Evolutionary conservation across 148 eudicot species (phyloP), one percentile per base, ranked within the genome.

Genomic region (Cornus florida): DNA sequence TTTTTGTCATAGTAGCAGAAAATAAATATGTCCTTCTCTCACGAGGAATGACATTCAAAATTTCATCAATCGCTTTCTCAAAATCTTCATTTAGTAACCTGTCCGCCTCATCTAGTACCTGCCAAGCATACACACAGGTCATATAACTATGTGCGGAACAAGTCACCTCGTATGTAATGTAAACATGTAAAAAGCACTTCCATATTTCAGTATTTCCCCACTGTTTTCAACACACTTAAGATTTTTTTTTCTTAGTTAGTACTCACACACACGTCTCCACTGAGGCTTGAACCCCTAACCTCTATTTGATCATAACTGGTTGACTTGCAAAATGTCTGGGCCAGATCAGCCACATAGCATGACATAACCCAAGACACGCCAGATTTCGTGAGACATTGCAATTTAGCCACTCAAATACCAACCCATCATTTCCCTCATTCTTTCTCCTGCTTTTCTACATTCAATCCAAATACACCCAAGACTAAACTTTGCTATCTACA

Each of bases 81-180:
- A 96, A 96, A 78, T 93, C 99, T 67, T 91, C 95, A 82, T 93
- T 92, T 72, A 96, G 83, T 85, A 96, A 81, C 82, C 93, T 87
- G 84, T 96, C 99, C 50, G 99, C 99, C 83, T 96, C 99, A 87
- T 96, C 99, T 64, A 96, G 72, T 39, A 96, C 98, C 99, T 96
- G 84, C 13, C 76, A 74, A 50, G 64, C 19, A 31, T 60, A 82
- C 31, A 69, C 60, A 71, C 32, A 70, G 41, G 41, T 32, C 70
- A 69, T 56, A 11, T 10, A 14, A 23, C 56, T 38, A 81, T 7
- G 72, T 65, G 20, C 10, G 32, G 65, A 23, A 33, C 56, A 7
- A 14, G 23, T 17, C 33, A 32, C 50, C 31, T 65, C 31, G n/a
- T 38, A 33, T 2, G 48, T 67, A 75, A 32, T 4, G 10, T 17